These are phyloP conservation scores for Gautieria morchelliformis DNA, from an alignment of 768 basidiomycete species.

Conservation along the genomic window DNA sequence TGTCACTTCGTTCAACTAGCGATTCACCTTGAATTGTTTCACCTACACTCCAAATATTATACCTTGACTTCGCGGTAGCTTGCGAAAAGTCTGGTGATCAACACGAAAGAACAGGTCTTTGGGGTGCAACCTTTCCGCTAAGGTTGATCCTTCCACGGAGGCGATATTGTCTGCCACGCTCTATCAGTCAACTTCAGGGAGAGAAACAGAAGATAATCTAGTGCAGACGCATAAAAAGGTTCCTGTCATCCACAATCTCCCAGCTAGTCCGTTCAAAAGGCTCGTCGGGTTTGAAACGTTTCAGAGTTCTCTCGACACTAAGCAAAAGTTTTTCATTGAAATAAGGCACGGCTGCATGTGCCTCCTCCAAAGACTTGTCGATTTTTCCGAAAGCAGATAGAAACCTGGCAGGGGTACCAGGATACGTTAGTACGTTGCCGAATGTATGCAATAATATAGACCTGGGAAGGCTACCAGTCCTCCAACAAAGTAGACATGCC, in stretches of 20 bases:
- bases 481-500: conserved; percentile 26
- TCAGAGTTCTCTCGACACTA: conserved; percentile 27
- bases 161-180: conserved; percentile 17
- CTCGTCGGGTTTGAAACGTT: conserved; percentile 22
- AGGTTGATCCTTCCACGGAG: background rate
- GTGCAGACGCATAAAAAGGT: conserved; percentile 20
- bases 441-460: conserved; percentile 3
- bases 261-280: conserved; percentile 29
- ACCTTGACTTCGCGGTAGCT: conserved; percentile 22
- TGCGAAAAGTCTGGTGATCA: conserved; percentile 29
- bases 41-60: conserved; percentile 27
- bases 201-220: background rate
- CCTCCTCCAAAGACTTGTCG: conserved; percentile 18
- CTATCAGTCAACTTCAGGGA: background rate
- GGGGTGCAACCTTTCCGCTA: conserved; percentile 16
- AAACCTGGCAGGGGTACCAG: conserved; percentile 21
- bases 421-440: background rate
- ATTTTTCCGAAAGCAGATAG: conserved; percentile 25
- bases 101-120: conserved; percentile 24
- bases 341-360: conserved; percentile 23
- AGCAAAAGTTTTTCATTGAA: conserved; percentile 27
- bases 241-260: conserved; percentile 25
- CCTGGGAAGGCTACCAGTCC: conserved; percentile 26
- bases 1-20: conserved; percentile 1
- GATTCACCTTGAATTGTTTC: background rate